Conservation (phyloP, 2,329 filamentous ascomycete species). For the Reticulascus tulasneorum region DNA sequence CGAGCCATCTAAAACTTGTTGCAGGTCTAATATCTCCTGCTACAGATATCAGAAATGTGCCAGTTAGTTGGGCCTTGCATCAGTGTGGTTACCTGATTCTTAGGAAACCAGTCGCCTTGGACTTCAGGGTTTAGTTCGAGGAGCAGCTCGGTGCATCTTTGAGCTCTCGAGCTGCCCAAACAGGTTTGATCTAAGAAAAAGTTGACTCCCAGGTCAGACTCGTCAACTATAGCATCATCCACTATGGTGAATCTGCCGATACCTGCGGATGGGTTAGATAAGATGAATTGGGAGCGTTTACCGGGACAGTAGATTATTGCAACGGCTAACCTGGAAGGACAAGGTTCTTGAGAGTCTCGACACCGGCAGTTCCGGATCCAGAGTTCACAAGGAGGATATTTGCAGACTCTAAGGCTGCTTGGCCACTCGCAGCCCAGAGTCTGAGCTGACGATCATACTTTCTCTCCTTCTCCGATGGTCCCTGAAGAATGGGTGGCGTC, state of each 20-base stretch:
- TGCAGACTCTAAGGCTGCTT: constrained; percentile 83
- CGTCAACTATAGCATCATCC: constrained; percentile 71
- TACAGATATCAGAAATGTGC: not conserved
- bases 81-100: constrained; percentile 33
- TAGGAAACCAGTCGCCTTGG: constrained; percentile 65
- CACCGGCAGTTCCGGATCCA: constrained; percentile 78
- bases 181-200: constrained; percentile 87
- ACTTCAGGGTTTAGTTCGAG: constrained; percentile 93
- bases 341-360: constrained; percentile 95
- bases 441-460: constrained; percentile 95
- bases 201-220: constrained; percentile 87
- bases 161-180: constrained; percentile 72
- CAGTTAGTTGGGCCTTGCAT: constrained; percentile 16
- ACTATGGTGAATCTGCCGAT: constrained; percentile 90
- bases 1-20: constrained; percentile 35
- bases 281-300: not conserved
- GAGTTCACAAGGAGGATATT: constrained; percentile 90
- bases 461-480: constrained; percentile 59
- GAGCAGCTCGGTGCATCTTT: constrained; percentile 72
- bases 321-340: constrained; percentile 73
- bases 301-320: not conserved
- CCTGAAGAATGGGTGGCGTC: constrained; percentile 44
- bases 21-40: constrained; percentile 30
- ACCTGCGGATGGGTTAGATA: constrained; percentile 39
- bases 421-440: constrained; percentile 89